Evolutionary conservation across 805 yeast species (phyloP).

Genomic region (Candida hungchunana): DNA sequence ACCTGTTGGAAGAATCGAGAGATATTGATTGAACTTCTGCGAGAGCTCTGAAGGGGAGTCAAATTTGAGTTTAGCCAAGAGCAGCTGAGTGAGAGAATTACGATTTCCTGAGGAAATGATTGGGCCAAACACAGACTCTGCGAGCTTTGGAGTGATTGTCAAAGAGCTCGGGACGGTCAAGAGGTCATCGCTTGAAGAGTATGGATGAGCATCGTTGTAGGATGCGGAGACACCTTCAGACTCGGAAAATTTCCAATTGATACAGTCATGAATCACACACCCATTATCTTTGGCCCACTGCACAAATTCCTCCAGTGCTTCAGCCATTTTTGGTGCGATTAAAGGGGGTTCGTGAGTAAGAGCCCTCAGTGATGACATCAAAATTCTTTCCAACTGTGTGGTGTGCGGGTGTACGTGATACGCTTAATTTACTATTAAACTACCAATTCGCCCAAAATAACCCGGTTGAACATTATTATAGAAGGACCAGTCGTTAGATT

Average conservation of each 20-base stretch:
- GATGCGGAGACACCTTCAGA: constrained; percentile 34
- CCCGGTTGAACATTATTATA: constrained; percentile 8
- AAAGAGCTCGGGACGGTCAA: constrained; percentile 36
- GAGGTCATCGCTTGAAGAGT: constrained; percentile 19
- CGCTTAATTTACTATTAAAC: too few relatives aligned
- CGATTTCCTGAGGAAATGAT: constrained; percentile 14
- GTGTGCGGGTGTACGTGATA: constrained; percentile 1
- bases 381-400: too few relatives aligned
- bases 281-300: constrained; percentile 39
- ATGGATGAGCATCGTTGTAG: constrained; percentile 15
- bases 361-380: background rate
- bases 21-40: constrained; percentile 44
- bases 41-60: too few relatives aligned
- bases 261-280: constrained; percentile 30
- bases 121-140: constrained; percentile 28
- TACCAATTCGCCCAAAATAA: too few relatives aligned
- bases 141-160: constrained; percentile 34
- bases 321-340: constrained; percentile 3
- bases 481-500: too few relatives aligned
- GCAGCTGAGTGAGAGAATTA: constrained; percentile 28
- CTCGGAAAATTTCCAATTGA: constrained; percentile 30
- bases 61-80: constrained; percentile 40
- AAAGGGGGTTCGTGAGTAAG: too few relatives aligned
- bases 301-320: constrained; percentile 15
- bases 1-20: constrained; percentile 43